Percentiles rank a stretch among this genome's conserved stretches.
phyloP scores from a whole-genome alignment of 495 filamentous ascomycete genomes.

The Talaromyces nanjingensis region DNA sequence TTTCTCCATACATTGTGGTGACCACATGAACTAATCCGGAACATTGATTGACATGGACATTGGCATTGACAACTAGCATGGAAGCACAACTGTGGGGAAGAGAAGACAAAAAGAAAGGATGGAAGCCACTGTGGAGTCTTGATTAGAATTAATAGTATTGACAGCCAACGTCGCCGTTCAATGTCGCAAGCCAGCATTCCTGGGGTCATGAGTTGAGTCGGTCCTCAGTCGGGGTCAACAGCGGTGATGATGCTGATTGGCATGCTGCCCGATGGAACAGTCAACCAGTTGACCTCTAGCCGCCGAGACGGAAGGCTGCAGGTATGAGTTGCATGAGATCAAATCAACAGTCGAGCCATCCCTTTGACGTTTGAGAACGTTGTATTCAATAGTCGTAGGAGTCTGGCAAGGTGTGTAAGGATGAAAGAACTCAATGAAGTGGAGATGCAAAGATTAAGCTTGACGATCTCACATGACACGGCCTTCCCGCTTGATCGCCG shows the following conservation, averaged over 20 bases:
- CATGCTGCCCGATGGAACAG: not conserved
- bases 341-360: not conserved
- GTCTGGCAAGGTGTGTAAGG: not conserved
- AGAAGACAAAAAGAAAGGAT: not conserved
- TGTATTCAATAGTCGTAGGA: too few species aligned
- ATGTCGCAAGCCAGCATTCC: not conserved
- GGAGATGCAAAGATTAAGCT: slow-evolving; percentile 1
- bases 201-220: not conserved
- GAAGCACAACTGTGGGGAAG: slow-evolving; percentile 1
- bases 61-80: not conserved
- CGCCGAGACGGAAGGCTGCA: not conserved
- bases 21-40: not conserved
- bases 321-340: not conserved
- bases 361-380: not conserved
- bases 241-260: not conserved
- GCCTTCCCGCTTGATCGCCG: not conserved
- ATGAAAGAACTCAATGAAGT: not conserved
- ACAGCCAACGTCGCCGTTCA: not conserved
- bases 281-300: not conserved
- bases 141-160: not conserved
- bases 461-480: slow-evolving; percentile 5
- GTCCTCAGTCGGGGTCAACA: not conserved
- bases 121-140: not conserved
- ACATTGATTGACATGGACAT: not conserved
- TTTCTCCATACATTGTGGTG: not conserved